Conservation (phyloP, 2,329 filamentous ascomycete genomes). For the Scedosporium minutisporum region DNA sequence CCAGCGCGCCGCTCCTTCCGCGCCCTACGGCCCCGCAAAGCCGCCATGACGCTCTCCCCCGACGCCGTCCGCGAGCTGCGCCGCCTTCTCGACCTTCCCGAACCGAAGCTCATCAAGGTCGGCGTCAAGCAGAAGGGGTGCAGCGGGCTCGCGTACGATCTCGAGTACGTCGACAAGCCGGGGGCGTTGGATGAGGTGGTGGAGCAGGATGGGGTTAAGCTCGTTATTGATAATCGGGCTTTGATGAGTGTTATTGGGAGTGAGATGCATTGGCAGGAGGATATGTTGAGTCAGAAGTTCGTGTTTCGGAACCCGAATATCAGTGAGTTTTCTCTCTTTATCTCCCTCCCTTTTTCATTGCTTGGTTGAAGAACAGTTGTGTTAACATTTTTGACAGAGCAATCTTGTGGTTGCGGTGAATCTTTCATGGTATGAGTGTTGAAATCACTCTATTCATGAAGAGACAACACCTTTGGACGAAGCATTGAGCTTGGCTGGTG, state of each 20-base stretch:
- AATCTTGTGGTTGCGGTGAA: constrained; percentile 91
- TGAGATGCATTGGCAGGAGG: constrained; percentile 98
- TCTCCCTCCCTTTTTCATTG: neutral
- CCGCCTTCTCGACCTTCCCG: constrained; percentile 68
- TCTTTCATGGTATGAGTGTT: constrained; percentile 70
- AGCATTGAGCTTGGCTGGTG: neutral
- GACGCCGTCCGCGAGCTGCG: constrained; percentile 71
- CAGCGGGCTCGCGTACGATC: constrained; percentile 83
- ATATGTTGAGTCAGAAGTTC: constrained; percentile 85
- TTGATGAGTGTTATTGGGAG: constrained; percentile 96
- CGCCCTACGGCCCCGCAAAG: constrained; percentile 58
- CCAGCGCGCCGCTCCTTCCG: neutral
- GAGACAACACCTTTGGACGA: neutral
- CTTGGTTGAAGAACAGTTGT: neutral
- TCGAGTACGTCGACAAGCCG: constrained; percentile 91
- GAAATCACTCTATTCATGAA: too few species aligned
- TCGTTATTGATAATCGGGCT: constrained; percentile 94
- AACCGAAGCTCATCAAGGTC: constrained; percentile 87
- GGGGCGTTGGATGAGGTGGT: constrained; percentile 83
- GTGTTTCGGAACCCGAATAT: constrained; percentile 97
- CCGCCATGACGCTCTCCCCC: constrained; percentile 78
- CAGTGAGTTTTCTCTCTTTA: constrained; percentile 52
- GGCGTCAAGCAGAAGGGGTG: constrained; percentile 92
- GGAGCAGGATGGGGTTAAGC: constrained; percentile 91
- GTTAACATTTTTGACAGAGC: constrained; percentile 49